phyloP scores from a whole-genome alignment of 2,329 filamentous ascomycete genomes.

The Arthrobotrys conoides region DNA sequence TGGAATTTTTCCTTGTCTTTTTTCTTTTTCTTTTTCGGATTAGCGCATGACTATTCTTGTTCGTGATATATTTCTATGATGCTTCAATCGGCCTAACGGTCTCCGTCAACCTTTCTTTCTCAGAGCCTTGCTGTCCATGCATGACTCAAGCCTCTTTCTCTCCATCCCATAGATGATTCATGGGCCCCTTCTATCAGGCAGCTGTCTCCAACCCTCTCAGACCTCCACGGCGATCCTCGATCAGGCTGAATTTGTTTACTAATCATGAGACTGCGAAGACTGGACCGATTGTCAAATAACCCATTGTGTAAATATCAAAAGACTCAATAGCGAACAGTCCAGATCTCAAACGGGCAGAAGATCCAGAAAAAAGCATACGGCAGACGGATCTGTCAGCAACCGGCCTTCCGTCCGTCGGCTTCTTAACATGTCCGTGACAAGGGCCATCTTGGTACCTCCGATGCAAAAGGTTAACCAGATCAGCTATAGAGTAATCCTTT shows the following conservation, averaged over 20 bases:
- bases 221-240: background rate
- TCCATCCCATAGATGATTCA: too few species aligned
- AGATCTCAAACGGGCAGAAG: background rate
- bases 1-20: background rate
- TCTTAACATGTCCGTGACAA: conserved; percentile 18
- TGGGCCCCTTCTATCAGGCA: too few species aligned
- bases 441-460: background rate
- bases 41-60: conserved; percentile 7
- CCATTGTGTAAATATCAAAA: background rate
- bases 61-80: background rate
- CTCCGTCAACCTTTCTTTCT: too few species aligned
- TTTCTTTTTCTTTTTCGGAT: background rate
- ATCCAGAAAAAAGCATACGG: background rate
- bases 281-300: background rate
- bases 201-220: background rate
- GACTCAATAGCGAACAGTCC: background rate
- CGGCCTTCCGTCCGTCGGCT: conserved; percentile 29
- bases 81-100: background rate
- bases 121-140: too few species aligned
- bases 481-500: background rate
- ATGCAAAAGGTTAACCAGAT: background rate
- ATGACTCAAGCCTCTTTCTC: too few species aligned
- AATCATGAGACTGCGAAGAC: too few species aligned
- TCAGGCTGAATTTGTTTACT: too few species aligned
- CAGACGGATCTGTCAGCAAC: conserved; percentile 9